Evolutionary conservation across 2,329 filamentous ascomycete genomes (phyloP), one percentile per base, ranked within the genome.

Genomic region (Diatrype stigma): DNA sequence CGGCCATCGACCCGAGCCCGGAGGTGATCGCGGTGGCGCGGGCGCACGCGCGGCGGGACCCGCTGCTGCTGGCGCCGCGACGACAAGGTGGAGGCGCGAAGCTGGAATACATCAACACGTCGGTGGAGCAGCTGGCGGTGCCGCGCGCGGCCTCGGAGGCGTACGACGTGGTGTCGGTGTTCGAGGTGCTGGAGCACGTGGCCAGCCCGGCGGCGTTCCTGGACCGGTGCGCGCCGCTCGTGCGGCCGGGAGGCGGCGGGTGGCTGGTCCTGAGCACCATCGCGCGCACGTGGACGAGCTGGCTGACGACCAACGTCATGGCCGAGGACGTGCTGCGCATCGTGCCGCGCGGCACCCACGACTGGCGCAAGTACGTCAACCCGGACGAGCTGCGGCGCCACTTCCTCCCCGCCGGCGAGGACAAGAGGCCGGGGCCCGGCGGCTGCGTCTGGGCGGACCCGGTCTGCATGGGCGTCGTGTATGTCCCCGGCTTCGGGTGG

Each of bases 311-410:
- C 2, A 96, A 96, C 63, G 74, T 97, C 22, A 79, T 96, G 56
- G 94, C 94, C 0, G 94, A 99, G 73, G 89, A 94, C 72, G 67
- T 96, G 51, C 62, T 96, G 66, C 78, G 89, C 5, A 90, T 97
- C 54, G 94, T 99, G 51, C 94, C 94, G 10, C 82, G 81, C 57
- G 94, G 94, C 2, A 99, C 94, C 45, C 94, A 99, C 72, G 91
- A 96, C 68, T 99, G 94, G 94, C 78, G 79, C 56, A 96, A 97
- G 74, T 99, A 97, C 72, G 86, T 99, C 59, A 94, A 96, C 65
- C 88, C 89, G 56, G 76, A 81, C 14, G 93, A 97, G 76, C 68
- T 96, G 63, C 73, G 79, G 59, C 71, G 67, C 1, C 76, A 80
- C 66, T 80, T 86, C 58, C 67, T 73, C 49, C n/a, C n/a, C n/a